These are phyloP conservation scores for Bipolaris zeicola DNA, from an alignment of 2,329 filamentous ascomycete species.

Conservation along the genomic window DNA sequence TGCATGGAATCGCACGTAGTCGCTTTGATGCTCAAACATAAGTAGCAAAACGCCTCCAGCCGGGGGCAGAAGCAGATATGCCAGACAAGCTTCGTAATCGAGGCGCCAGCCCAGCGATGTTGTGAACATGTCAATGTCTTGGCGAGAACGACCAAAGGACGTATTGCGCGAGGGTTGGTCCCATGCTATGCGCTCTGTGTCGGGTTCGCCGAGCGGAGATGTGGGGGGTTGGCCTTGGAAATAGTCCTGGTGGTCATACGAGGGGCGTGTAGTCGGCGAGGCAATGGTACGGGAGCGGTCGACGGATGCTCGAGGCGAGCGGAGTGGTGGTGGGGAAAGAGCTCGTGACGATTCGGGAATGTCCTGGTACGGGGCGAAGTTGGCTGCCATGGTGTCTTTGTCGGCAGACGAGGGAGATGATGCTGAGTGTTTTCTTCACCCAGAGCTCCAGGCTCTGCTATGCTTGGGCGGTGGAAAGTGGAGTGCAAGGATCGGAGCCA, in stretches of 20 bases:
- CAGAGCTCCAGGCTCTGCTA: neutral
- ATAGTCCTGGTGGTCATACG: slow-evolving; percentile 50
- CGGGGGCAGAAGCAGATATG: slow-evolving; percentile 85
- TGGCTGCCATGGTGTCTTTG: slow-evolving; percentile 33
- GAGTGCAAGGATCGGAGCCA: slow-evolving; percentile 6
- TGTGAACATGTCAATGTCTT: slow-evolving; percentile 80
- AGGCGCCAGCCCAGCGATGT: slow-evolving; percentile 85
- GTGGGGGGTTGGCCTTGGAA: slow-evolving; percentile 26
- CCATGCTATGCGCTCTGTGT: slow-evolving; percentile 41
- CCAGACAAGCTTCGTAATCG: slow-evolving; percentile 88
- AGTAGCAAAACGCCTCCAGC: slow-evolving; percentile 83
- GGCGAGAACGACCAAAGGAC: slow-evolving; percentile 51
- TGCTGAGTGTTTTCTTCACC: neutral
- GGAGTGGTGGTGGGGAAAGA: slow-evolving; percentile 70
- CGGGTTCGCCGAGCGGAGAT: slow-evolving; percentile 12
- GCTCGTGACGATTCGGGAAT: slow-evolving; percentile 83
- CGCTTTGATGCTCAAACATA: slow-evolving; percentile 89
- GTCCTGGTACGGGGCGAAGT: slow-evolving; percentile 97
- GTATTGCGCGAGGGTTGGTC: slow-evolving; percentile 14
- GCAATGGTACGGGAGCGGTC: slow-evolving; percentile 40
- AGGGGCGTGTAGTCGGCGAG: slow-evolving; percentile 39
- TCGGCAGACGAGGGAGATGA: neutral
- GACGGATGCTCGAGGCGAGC: slow-evolving; percentile 46
- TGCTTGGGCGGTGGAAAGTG: neutral
- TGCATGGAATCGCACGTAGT: slow-evolving; percentile 96